Evolutionary conservation across 208 protist species (phyloP), one percentile per base, ranked within the genome.

Genomic region (Trypanosoma boissoni): DNA sequence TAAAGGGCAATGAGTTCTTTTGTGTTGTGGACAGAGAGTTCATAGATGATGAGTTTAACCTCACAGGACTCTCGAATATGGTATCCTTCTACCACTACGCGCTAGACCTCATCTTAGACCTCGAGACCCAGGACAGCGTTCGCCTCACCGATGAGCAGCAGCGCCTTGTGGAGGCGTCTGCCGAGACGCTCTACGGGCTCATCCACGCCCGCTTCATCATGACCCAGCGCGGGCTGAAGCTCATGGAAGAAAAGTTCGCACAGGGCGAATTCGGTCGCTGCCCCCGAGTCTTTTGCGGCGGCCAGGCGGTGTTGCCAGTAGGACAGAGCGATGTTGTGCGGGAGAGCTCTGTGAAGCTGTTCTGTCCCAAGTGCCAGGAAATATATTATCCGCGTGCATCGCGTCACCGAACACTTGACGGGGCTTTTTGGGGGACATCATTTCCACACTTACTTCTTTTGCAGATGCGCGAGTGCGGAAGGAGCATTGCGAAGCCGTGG

Each of bases 141-240:
- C 85, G 96, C 1, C 73, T 99, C 21, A 97, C 91, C 2, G 96
- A 98, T 57, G 92, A 99, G 69, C 95, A 99, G 66, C 88, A 97
- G 67, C 93, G 97, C 20, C 74, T 96, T 2, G 84, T 99, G 16
- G 94, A 99, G 68, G 88, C 83, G 27, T 90, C 95, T 0, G 97
- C 98, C 0, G 97, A 99, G 78, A 96, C 96, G 28, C 87, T 99
- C 5, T 99, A 99, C 70, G 98, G 98, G 5, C 87, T 99, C 18
- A 99, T 99, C 54, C 98, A 99, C 75, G 96, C 98, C 3, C 87
- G 98, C 55, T 99, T 98, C 73, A 99, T 99, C 65, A 81, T 98
- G 7, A 99, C 98, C 16, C 81, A 75, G 20, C 79, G 95, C 12
- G 98, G 98, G 9, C 60, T 99, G 41, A 83, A 88, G 34, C 78